phyloP scores from a whole-genome alignment of 225 moss, liverwort and hornwort genomes.

The Pseudisothecium myosuroides region DNA sequence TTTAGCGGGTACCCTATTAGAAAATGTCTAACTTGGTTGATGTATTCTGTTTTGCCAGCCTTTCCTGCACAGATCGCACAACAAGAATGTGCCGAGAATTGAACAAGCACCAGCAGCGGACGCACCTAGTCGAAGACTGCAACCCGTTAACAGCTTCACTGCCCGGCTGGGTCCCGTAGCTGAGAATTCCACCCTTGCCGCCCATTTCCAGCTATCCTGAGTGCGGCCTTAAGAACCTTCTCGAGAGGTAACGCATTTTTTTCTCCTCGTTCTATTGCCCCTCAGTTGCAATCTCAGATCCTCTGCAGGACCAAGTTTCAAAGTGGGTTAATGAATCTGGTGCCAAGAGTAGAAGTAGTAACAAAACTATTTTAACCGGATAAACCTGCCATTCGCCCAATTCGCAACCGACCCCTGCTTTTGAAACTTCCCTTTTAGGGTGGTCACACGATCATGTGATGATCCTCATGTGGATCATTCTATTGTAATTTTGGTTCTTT shows the following conservation, averaged over 20 bases:
- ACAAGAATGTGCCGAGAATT: constrained; percentile 10
- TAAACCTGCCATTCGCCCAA: neutral
- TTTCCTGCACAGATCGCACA: constrained; percentile 29
- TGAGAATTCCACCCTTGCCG: neutral
- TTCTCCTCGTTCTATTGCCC: neutral
- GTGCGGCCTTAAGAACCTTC: neutral
- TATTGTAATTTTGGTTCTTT: neutral
- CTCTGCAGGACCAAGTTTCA: neutral
- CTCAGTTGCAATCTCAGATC: neutral
- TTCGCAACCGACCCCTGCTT: neutral
- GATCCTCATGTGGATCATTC: neutral
- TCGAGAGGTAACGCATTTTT: neutral
- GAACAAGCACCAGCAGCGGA: constrained; percentile 2
- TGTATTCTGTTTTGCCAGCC: constrained; percentile 15
- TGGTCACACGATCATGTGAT: neutral
- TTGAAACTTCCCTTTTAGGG: neutral
- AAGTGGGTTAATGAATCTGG: neutral
- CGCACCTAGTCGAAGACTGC: constrained; percentile 4
- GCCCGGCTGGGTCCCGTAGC: constrained; percentile 30
- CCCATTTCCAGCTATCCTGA: constrained; percentile 15
- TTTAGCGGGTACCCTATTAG: neutral
- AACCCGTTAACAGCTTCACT: constrained; percentile 33
- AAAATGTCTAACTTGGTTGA: neutral
- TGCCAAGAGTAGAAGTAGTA: neutral
- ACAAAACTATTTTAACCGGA: neutral